Conservation (phyloP, 2,329 filamentous ascomycete genomes). For the Diaporthe sp. region DNA sequence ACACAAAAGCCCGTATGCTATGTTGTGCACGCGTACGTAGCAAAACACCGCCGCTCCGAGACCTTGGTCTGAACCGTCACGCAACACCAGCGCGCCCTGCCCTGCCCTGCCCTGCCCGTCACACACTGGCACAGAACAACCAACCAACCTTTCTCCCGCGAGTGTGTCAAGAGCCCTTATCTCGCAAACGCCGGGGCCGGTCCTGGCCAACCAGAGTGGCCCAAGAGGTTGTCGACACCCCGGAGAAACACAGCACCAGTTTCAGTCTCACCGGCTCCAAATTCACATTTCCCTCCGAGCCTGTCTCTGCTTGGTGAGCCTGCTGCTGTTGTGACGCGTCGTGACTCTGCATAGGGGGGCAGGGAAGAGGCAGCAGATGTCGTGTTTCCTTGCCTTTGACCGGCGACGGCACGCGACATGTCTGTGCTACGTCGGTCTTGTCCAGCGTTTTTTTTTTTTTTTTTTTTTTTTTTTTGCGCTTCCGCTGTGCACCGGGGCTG, state of each 20-base stretch:
- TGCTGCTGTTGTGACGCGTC: background rate
- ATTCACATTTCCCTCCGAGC: too few species aligned
- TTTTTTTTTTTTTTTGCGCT: too few species aligned
- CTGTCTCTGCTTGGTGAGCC: background rate
- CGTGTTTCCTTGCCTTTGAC: background rate
- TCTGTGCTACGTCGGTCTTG: slow-evolving; percentile 13
- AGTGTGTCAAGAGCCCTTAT: background rate
- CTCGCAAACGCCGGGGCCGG: background rate
- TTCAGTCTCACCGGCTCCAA: too few species aligned
- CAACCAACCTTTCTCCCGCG: too few species aligned
- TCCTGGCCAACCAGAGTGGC: background rate
- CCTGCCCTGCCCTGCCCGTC: background rate
- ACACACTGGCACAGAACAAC: background rate
- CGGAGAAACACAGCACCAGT: background rate
- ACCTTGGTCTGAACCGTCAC: background rate
- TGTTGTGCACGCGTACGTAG: background rate
- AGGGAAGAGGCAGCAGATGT: background rate
- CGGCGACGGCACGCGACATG: slow-evolving; percentile 14
- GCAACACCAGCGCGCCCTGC: too few species aligned
- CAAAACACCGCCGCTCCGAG: background rate
- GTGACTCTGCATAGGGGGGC: background rate
- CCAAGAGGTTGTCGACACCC: too few species aligned
- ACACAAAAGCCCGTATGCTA: background rate
- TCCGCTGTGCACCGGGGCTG: background rate
- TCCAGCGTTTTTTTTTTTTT: background rate